Conservation (phyloP, 129 eudicot genomes). For the Tagetes patula region DNA sequence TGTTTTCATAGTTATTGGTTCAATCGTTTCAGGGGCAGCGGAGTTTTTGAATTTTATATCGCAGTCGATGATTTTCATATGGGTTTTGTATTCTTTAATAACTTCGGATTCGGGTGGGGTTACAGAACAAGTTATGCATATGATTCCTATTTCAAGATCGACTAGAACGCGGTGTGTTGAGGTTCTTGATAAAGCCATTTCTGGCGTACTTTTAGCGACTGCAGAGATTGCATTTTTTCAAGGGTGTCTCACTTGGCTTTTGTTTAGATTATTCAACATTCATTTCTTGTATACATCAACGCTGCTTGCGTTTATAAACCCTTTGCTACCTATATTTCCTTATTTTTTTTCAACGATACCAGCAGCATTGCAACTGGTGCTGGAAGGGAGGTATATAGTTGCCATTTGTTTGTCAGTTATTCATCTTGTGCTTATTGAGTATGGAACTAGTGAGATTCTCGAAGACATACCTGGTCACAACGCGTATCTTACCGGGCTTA, state of each 20-base stretch:
- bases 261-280: slow-evolving; percentile 71
- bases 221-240: slow-evolving; percentile 85
- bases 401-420: slow-evolving; percentile 58
- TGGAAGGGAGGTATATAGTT: slow-evolving; percentile 76
- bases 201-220: slow-evolving; percentile 81
- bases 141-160: slow-evolving; percentile 69
- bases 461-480: slow-evolving; percentile 85
- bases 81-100: slow-evolving; percentile 86
- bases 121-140: slow-evolving; percentile 78
- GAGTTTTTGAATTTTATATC: slow-evolving; percentile 74
- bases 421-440: slow-evolving; percentile 83
- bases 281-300: slow-evolving; percentile 92
- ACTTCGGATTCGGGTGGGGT: slow-evolving; percentile 95
- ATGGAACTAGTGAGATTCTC: slow-evolving; percentile 69
- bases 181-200: slow-evolving; percentile 86
- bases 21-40: slow-evolving; percentile 90
- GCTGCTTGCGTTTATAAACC: slow-evolving; percentile 72
- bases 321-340: slow-evolving; percentile 83
- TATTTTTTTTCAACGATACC: slow-evolving; percentile 73
- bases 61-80: slow-evolving; percentile 75
- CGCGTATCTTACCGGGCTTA: slow-evolving; percentile 89
- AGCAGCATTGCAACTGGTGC: slow-evolving; percentile 68
- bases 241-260: slow-evolving; percentile 96
- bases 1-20: slow-evolving; percentile 49
- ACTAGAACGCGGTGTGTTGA: slow-evolving; percentile 77